phyloP scores from a whole-genome alignment of 2,329 filamentous ascomycete genomes.

The Talaromyces sp. region DNA sequence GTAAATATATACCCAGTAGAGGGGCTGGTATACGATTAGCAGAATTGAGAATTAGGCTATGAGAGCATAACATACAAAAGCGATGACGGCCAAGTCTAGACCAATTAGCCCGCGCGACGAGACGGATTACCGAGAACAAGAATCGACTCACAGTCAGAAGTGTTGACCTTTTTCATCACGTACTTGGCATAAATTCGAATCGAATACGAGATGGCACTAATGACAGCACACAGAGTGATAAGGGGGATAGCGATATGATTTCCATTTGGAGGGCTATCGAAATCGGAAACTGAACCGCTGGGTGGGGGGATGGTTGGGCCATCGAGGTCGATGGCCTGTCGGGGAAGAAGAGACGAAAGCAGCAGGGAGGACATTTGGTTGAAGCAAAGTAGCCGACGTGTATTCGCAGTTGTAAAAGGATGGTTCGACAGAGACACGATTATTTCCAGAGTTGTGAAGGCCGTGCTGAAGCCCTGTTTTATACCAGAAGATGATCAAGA shows the following conservation, averaged over 20 bases:
- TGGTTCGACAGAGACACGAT: background rate
- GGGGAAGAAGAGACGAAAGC: background rate
- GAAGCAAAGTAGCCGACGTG: background rate
- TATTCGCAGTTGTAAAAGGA: background rate
- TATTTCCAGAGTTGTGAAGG: background rate
- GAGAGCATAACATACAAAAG: background rate
- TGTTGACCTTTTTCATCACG: background rate
- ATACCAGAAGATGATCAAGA: background rate
- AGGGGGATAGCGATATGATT: constrained; percentile 24
- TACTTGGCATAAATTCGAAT: constrained; percentile 3
- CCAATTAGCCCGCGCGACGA: background rate
- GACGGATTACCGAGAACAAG: background rate
- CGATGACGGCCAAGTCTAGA: constrained; percentile 4
- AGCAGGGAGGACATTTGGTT: background rate
- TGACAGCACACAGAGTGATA: constrained; percentile 21
- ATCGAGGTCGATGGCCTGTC: background rate
- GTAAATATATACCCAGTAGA: constrained; percentile 24
- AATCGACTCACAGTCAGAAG: background rate
- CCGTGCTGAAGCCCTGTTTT: background rate
- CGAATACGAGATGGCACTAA: constrained; percentile 17
- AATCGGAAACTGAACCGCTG: constrained; percentile 17
- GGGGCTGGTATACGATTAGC: constrained; percentile 1
- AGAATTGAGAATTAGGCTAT: background rate
- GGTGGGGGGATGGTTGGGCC: background rate
- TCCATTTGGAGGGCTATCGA: constrained; percentile 23